Conservation (phyloP, 257 asterid species). For the Petunia secreta region DNA sequence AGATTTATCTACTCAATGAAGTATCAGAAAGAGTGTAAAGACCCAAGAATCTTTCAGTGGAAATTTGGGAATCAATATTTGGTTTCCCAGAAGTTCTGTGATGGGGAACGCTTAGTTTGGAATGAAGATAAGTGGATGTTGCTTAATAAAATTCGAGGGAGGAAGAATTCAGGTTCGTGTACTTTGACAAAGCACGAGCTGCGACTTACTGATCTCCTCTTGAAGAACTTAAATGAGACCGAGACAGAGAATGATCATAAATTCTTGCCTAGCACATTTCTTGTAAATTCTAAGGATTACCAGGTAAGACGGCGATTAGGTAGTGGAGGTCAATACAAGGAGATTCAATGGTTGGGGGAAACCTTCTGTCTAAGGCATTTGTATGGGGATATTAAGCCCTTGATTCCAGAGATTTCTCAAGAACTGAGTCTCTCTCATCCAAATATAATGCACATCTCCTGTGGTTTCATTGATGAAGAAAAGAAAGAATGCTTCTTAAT, state of each 20-base stretch:
- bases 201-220: constrained; percentile 55
- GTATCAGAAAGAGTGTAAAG: constrained; percentile 64
- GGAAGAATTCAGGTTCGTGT: constrained; percentile 39
- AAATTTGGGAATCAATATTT: constrained; percentile 54
- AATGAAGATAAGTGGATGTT: constrained; percentile 62
- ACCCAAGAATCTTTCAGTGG: constrained; percentile 60
- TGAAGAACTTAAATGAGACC: constrained; percentile 50
- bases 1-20: constrained; percentile 46
- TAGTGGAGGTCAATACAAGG: constrained; percentile 68
- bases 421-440: constrained; percentile 76
- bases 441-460: constrained; percentile 61
- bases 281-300: constrained; percentile 69
- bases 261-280: constrained; percentile 52
- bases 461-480: constrained; percentile 75
- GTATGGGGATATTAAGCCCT: constrained; percentile 51
- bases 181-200: constrained; percentile 49
- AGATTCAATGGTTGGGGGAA: constrained; percentile 93
- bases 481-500: constrained; percentile 73
- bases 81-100: constrained; percentile 52
- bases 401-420: constrained; percentile 46
- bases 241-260: constrained; percentile 29
- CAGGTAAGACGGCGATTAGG: constrained; percentile 74
- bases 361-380: constrained; percentile 78
- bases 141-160: constrained; percentile 45
- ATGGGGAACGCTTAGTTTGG: constrained; percentile 46